Conservation (phyloP, 352 stramenopile species). For the Phytophthora crassamura region DNA sequence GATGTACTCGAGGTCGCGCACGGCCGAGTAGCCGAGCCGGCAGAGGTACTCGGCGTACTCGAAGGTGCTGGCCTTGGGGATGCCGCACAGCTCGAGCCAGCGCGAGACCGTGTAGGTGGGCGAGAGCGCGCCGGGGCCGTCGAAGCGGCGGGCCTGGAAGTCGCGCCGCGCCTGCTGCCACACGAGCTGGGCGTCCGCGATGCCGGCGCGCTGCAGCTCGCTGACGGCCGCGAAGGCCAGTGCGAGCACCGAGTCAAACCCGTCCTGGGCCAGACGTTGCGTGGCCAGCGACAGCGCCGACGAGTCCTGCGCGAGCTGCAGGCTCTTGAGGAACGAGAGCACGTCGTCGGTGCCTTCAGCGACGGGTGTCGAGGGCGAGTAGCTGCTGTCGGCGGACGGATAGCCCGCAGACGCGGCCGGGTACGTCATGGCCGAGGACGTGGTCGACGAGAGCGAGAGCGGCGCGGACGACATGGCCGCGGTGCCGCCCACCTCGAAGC, state of each 20-base stretch:
- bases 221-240: slow-evolving; percentile 58
- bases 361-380: not conserved
- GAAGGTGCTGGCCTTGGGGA: slow-evolving; percentile 51
- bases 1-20: slow-evolving; percentile 67
- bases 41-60: slow-evolving; percentile 67
- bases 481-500: slow-evolving; percentile 47
- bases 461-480: slow-evolving; percentile 19
- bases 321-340: slow-evolving; percentile 54
- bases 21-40: slow-evolving; percentile 62
- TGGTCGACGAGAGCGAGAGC: slow-evolving; percentile 20
- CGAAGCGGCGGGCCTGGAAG: slow-evolving; percentile 50
- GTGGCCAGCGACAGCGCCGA: slow-evolving; percentile 36
- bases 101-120: slow-evolving; percentile 58
- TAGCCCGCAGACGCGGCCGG: slow-evolving; percentile 17
- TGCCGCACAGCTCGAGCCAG: slow-evolving; percentile 65
- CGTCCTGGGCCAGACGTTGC: slow-evolving; percentile 55
- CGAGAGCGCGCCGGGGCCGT: slow-evolving; percentile 45
- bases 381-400: slow-evolving; percentile 13
- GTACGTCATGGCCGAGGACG: slow-evolving; percentile 27
- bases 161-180: slow-evolving; percentile 52
- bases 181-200: slow-evolving; percentile 60
- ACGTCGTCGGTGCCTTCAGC: slow-evolving; percentile 38
- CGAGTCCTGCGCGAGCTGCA: slow-evolving; percentile 51
- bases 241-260: slow-evolving; percentile 66
- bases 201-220: slow-evolving; percentile 55